Evolutionary conservation across 2,329 filamentous ascomycete genomes (phyloP), one percentile per base, ranked within the genome.

Genomic region (Colletotrichum viniferum): DNA sequence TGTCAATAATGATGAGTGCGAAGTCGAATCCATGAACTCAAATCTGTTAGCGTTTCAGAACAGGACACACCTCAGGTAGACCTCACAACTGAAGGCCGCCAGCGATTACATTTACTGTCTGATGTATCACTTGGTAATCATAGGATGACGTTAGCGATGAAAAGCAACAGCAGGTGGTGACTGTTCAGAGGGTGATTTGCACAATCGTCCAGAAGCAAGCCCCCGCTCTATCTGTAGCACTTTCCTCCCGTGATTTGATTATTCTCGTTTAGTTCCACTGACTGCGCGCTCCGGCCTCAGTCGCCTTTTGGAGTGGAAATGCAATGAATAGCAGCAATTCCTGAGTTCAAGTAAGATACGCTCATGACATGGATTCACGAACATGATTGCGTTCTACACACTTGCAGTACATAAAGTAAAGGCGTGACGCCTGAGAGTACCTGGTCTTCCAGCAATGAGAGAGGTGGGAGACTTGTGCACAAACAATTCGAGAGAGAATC

Each of bases 161-260:
- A 4, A 36, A 36, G 34, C 34, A 16, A 16, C 7, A 16, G 0
- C 14, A 16, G 6, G 34, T 0, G 3, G 34, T 16, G 0, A 36
- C 0, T 4, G 1, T 36, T 4, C 1, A 0, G 34, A 36, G 34
- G 14, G 14, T 1, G 14, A 6, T 36, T 16, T 36, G 0, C 0
- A 36, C 34, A 0, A 36, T 36, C 7, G 34, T 36, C 6, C 14
- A 36, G 34, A 16, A 36, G 34, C 34, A 36, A 16, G 34, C 34
- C 34, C 34, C 34, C 0, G 14, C 34, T 36, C 34, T 16, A 16
- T 36, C 6, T 16, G 7, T 36, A 4, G 34, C 34, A 36, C 34
- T 16, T 36, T 7, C 34, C 8, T 4, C 18, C 4, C 0, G 18
- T 43, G 5, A 9, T n/a, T 6, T n/a, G 1, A 0, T 7, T n/a